Percentiles rank a stretch among this genome's conserved stretches.
Evolutionary conservation across 257 asterid species (phyloP).

Genomic region (Primulina tabacum): DNA sequence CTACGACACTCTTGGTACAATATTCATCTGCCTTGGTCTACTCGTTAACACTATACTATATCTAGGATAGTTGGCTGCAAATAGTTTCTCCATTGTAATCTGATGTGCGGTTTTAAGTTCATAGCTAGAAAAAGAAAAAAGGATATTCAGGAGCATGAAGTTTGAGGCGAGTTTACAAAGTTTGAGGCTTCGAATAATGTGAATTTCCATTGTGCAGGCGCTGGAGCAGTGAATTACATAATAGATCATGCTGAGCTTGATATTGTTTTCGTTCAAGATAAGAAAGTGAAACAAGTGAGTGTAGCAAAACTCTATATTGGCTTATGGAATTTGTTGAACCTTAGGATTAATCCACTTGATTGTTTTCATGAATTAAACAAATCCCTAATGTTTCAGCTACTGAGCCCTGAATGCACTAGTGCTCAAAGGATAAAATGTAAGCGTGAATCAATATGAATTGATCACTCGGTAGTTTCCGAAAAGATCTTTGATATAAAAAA

Average conservation of each 20-base stretch:
- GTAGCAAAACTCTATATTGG: constrained; percentile 23
- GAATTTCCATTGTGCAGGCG: constrained; percentile 41
- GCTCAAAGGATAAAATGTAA: constrained; percentile 68
- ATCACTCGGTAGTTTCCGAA: background rate
- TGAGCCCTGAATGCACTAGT: constrained; percentile 72
- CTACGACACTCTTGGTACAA: constrained; percentile 87
- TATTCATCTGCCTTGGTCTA: constrained; percentile 13
- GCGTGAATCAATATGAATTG: constrained; percentile 22
- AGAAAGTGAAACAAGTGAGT: constrained; percentile 73
- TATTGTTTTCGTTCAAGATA: constrained; percentile 77
- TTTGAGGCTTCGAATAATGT: too few species aligned
- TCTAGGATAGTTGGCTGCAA: too few species aligned
- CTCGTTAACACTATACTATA: too few species aligned
- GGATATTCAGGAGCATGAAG: too few species aligned
- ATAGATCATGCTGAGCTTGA: constrained; percentile 80
- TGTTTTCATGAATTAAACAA: constrained; percentile 9
- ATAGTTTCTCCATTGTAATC: too few species aligned
- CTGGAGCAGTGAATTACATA: constrained; percentile 86
- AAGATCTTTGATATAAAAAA: constrained; percentile 16
- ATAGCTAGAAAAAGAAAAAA: too few species aligned
- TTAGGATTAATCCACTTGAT: background rate
- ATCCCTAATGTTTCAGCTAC: constrained; percentile 46
- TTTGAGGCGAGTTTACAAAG: too few species aligned
- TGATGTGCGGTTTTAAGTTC: too few species aligned
- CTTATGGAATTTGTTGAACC: constrained; percentile 9